Evolutionary conservation across 768 basidiomycete genomes (phyloP).

Genomic region (Suillus hirtellus): DNA sequence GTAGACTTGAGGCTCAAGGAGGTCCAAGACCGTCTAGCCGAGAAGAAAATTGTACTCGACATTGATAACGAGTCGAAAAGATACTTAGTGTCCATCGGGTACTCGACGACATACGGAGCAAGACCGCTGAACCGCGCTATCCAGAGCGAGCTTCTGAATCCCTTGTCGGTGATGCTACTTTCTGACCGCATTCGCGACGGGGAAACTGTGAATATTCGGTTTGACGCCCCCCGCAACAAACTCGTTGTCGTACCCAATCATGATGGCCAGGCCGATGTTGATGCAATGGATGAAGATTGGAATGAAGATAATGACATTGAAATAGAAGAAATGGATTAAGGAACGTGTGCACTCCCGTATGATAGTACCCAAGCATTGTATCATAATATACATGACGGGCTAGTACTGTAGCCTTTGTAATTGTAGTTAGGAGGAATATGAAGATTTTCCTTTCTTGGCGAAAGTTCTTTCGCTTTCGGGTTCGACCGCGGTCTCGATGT

Average conservation of each 20-base stretch:
- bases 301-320: conserved; percentile 49
- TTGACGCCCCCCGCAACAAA: conserved; percentile 81
- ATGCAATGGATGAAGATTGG: conserved; percentile 61
- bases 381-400: not conserved
- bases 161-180: conserved; percentile 81
- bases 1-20: conserved; percentile 88
- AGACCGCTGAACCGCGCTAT: conserved; percentile 91
- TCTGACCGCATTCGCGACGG: conserved; percentile 81
- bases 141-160: conserved; percentile 90
- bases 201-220: conserved; percentile 72
- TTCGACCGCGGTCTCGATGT: conserved; percentile 11
- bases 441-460: conserved; percentile 20
- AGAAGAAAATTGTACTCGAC: conserved; percentile 78
- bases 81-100: conserved; percentile 74
- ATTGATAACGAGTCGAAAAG: conserved; percentile 76
- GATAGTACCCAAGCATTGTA: not conserved
- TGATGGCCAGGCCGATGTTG: conserved; percentile 46
- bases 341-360: not conserved
- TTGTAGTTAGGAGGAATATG: not conserved
- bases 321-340: conserved; percentile 64
- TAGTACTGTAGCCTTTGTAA: not conserved
- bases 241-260: conserved; percentile 84
- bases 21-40: conserved; percentile 75
- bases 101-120: conserved; percentile 85
- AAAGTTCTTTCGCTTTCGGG: conserved; percentile 5